Base-by-base conservation (phyloP, 2,329 filamentous ascomycete species). In the Fulvia fulva region DNA sequence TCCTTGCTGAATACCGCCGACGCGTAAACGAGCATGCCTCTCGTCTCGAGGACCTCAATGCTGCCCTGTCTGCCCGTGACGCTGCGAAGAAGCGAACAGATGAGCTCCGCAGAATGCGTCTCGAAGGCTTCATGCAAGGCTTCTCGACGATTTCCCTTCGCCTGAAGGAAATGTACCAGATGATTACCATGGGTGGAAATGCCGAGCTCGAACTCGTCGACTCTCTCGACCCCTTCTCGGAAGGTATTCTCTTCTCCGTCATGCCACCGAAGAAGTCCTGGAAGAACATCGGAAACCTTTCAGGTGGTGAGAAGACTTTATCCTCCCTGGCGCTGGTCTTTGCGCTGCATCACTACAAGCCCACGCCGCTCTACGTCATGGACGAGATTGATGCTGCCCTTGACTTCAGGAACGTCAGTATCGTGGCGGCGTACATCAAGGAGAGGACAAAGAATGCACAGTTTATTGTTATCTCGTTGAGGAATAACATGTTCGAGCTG, bases 251-350 rank as follows among this genome's bases (percentile, higher is more conserved):
- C 50, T 99, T 99, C 80, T 93, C 88, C 56, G 95, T 99, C 65
- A 99, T 99, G 94, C 95, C 94, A 52, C 94, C 94, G 12, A 99
- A 99, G 84, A 99, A 99, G 83, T 94, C 89, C 71, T 99, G 95
- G 95, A 99, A 97, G 83, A 99, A 97, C 73, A 99, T 99, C 71
- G 88, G 89, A 71, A 97, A 99, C 74, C 74, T 99, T 67, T 93
- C 88, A 30, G 94, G 94, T 80, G 94, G 94, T 63, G 94, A 99
- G 78, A 99, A 99, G 84, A 99, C 94, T 37, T 78, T 99, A 62
- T 94, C 89, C 66, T 93, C 88, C 75, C 77, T 99, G 75, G 94
- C 94, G 22, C 78, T 99, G 57, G 94, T 99, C n/a, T 99, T 99
- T 80, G 94, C 94, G 28, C 77, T 99, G 68, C 94, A 99, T 75